phyloP scores from a whole-genome alignment of 1,284 basidiomycete genomes.

The Malassezia sympodialis region DNA sequence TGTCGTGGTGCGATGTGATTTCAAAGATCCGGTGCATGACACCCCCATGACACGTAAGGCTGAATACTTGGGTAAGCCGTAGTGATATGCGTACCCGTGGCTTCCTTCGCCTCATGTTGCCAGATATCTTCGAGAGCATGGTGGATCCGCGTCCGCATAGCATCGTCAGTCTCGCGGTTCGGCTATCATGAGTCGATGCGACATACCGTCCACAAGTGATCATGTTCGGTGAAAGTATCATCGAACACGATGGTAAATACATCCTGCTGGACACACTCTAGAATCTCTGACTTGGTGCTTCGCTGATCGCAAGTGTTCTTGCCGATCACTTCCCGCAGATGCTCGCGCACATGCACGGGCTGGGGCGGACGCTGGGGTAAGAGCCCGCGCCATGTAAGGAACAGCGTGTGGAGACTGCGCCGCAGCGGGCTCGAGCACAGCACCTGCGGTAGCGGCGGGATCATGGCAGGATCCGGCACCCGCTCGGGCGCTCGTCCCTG shows the following conservation, averaged over 20 bases:
- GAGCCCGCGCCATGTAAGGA: neutral
- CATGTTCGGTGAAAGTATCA: neutral
- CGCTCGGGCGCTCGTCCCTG: neutral
- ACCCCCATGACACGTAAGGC: slow-evolving; percentile 11
- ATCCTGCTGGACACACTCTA: neutral
- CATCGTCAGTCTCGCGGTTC: slow-evolving; percentile 8
- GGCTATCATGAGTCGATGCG: neutral
- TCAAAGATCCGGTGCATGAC: slow-evolving; percentile 13
- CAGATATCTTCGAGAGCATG: neutral
- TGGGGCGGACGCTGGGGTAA: neutral
- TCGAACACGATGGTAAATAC: slow-evolving; percentile 1
- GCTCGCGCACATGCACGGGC: neutral
- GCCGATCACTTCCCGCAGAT: slow-evolving; percentile 5
- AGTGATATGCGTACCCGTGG: neutral
- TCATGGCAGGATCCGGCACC: neutral
- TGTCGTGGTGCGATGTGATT: neutral
- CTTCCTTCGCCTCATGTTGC: neutral
- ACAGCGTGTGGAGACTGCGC: slow-evolving; percentile 2
- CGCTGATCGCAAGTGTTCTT: slow-evolving; percentile 11
- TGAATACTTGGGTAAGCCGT: slow-evolving; percentile 4
- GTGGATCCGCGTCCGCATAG: slow-evolving; percentile 7
- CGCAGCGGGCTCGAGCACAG: slow-evolving; percentile 3
- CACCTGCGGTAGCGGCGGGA: neutral
- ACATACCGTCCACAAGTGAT: slow-evolving; percentile 10
- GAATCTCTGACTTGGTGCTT: neutral